Base-by-base conservation (phyloP, 2,329 filamentous ascomycete species). In the Lachnellula willkommii region DNA sequence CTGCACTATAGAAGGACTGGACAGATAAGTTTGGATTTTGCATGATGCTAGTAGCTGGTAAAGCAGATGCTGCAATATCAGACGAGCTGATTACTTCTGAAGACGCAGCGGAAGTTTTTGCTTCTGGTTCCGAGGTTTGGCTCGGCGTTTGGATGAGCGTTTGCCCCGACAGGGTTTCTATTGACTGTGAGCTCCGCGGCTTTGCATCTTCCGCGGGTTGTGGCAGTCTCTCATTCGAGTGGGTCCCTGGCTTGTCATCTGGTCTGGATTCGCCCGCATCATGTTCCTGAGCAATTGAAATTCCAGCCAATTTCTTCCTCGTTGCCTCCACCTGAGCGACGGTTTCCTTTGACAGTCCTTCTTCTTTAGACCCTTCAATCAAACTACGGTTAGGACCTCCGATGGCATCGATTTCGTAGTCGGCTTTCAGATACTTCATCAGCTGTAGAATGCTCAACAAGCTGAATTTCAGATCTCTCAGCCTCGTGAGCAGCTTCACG, bases 391-490 rank as follows among this genome's bases (percentile, higher is more conserved):
- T 55, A 3, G 46, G 17, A 17, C 55, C 47, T 37, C 60, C 58
- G 37, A 62, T 48, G 9, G 57, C 46, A 50, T 59, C 53, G 52
- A 63, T 60, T 54, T 59, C 56, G 39, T 47, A 47, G 49, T 60
- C 60, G 2, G 57, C 59, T 45, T 59, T 58, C 6, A 63, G 26
- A 4, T 36, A 53, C 52, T 51, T 58, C 17, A 62, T 35, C 5
- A 59, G 26, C n/a, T 53, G 52, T 46, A 63, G 45, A n/a, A 36
- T 60, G 2, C 58, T 40, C 55, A 64, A 43, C 20, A 64, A 20
- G 37, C 58, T 60, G 6, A 63, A 35, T 35, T 64, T 63, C 3
- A 64, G 45, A 55, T 60, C 60, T 36, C 58, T 57, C 48, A 61
- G 32, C 45, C 59, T 61, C 9, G 51, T 52, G 36, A 63, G 24